These are phyloP conservation scores for Boletales sp. DNA, from an alignment of 768 basidiomycete species.

Conservation along the genomic window DNA sequence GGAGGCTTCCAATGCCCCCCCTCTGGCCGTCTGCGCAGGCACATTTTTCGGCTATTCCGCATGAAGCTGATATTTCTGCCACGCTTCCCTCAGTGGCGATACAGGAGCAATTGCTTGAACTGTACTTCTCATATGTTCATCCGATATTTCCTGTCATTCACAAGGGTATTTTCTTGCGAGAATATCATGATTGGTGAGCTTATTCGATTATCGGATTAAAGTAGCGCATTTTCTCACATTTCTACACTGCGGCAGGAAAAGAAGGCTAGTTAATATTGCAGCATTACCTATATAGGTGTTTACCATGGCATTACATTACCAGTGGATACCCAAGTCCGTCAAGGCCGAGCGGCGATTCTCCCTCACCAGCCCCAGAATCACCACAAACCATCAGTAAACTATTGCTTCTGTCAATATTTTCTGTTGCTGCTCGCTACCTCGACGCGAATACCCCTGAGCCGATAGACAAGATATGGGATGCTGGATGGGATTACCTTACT, in stretches of 20 bases:
- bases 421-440: constrained; percentile 74
- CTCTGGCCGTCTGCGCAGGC: constrained; percentile 65
- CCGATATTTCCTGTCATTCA: constrained; percentile 82
- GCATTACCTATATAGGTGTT: constrained; percentile 5
- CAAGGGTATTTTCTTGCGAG: constrained; percentile 62
- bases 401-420: constrained; percentile 75
- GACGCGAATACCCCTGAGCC: constrained; percentile 43
- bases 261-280: constrained; percentile 12
- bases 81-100: constrained; percentile 56
- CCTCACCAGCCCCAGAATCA: constrained; percentile 36
- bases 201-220: neutral
- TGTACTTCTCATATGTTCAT: constrained; percentile 84
- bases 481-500: constrained; percentile 60
- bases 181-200: constrained; percentile 53
- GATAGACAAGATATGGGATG: constrained; percentile 65
- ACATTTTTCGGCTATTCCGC: constrained; percentile 33
- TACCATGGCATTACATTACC: constrained; percentile 27
- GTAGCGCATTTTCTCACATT: constrained; percentile 3
- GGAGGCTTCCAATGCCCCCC: constrained; percentile 71
- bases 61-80: constrained; percentile 43
- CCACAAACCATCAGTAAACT: constrained; percentile 66
- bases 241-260: constrained; percentile 19
- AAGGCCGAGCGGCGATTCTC: constrained; percentile 7
- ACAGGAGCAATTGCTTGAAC: constrained; percentile 65
- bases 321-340: constrained; percentile 36